A percentile compares a stretch with the other conserved stretches of the same genome.
Conservation (phyloP, 2,329 filamentous ascomycete species). For the Botrytis tulipae region DNA sequence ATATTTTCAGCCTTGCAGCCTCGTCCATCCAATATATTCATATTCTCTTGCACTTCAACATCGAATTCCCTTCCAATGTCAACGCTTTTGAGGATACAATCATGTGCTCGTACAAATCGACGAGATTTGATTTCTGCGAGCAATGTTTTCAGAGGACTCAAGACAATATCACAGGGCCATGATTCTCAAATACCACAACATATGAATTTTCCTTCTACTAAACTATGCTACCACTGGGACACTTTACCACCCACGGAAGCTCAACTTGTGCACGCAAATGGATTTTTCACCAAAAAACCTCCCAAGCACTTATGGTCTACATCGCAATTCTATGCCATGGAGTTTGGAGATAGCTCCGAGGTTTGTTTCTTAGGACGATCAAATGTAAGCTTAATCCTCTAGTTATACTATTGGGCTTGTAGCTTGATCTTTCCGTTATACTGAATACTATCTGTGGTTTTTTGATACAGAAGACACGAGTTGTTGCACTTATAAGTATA, state of each 20-base stretch:
- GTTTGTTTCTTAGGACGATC: constrained; percentile 62
- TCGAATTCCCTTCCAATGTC: constrained; percentile 16
- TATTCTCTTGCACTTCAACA: neutral
- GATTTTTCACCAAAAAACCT: constrained; percentile 47
- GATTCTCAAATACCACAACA: constrained; percentile 12
- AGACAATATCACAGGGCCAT: constrained; percentile 5
- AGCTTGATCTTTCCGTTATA: neutral
- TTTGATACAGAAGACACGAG: neutral
- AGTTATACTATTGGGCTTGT: neutral
- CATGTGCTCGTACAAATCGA: constrained; percentile 17
- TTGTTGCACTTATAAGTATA: neutral
- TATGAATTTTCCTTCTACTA: constrained; percentile 14
- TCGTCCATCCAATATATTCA: neutral
- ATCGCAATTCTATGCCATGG: constrained; percentile 58
- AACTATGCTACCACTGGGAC: constrained; percentile 50
- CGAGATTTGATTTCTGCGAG: neutral
- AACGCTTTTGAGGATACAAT: constrained; percentile 18
- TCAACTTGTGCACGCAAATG: constrained; percentile 47
- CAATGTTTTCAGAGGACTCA: constrained; percentile 1
- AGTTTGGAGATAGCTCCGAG: constrained; percentile 44
- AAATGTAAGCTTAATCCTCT: constrained; percentile 46
- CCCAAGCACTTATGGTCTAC: constrained; percentile 59
- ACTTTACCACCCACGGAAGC: constrained; percentile 44
- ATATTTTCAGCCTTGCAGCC: constrained; percentile 13
- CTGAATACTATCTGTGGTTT: neutral